Base-by-base conservation (phyloP, 176 grass and related monocot species). In the Saccharum spontaneum region DNA sequence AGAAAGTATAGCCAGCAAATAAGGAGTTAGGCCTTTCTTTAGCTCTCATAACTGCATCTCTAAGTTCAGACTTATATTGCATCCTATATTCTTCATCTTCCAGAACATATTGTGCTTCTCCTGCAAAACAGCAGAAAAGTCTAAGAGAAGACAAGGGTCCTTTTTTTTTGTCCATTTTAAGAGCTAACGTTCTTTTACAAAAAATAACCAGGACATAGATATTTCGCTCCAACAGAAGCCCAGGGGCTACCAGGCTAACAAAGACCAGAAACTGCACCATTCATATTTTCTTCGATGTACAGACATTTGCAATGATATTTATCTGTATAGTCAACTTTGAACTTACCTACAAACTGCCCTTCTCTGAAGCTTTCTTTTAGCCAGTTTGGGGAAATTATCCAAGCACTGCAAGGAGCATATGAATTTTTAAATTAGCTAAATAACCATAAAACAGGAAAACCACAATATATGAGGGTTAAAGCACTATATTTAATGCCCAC, bases 371-470 rank as follows among this genome's bases (percentile, higher is more conserved):
- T 97, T 71, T 88, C 84, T 85, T 94, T 97, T 66, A 97, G 44
- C 95, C 95, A 94, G 63, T 89, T 91, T 67, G 95, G 83, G 80
- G 90, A 92, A 82, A 97, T 79, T 86, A 97, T 87, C 95, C 95
- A 97, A 60, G 95, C 90, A 83, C 95, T 97, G 88, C 77, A 92
- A 80, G 16, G 50, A 82, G 28, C 57, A 78, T 3, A 81, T 73
- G 55, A 23, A 34, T 40, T 46, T 49, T 37, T 81, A 50, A 70
- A 81, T 55, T 55, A 40, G 14, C 18, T 79, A 9, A 48, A 61
- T 71, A 77, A 45, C 24, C 33, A 71, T 62, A 79, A 61, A 78
- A 17, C 13, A 8, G 10, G 15, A 69, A 44, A 73, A 34, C 46
- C 22, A 74, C 11, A 28, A 15, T 66, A 82, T 45, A 48, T 66